A percentile compares a stretch with the other conserved stretches of the same genome.
Evolutionary conservation across 2,329 filamentous ascomycete species (phyloP).

Genomic region (Aspergillus fischeri): DNA sequence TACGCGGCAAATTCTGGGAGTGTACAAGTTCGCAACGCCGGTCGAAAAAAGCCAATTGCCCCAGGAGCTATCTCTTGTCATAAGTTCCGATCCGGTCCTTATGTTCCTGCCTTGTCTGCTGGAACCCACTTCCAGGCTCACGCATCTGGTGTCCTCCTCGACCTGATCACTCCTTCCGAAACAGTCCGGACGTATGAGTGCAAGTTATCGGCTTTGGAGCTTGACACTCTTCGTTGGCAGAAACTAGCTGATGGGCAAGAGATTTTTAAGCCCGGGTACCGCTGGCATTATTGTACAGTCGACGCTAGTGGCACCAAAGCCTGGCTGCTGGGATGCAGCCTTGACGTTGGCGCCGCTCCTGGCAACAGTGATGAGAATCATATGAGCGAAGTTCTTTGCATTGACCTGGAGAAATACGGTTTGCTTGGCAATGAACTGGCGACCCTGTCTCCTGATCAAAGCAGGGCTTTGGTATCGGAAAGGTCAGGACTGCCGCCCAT

Average conservation of each 20-base stretch:
- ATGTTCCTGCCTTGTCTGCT: conserved; percentile 81
- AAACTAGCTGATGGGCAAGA: conserved; percentile 91
- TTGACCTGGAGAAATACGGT: conserved; percentile 88
- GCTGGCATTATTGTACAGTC: conserved; percentile 98
- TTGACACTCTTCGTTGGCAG: conserved; percentile 86
- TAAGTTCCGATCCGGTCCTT: conserved; percentile 81
- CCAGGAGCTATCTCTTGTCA: conserved; percentile 86
- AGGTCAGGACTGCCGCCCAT: conserved; percentile 49
- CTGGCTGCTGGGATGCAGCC: conserved; percentile 90
- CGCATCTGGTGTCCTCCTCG: conserved; percentile 84
- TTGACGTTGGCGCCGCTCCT: conserved; percentile 64
- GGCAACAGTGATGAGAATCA: conserved; percentile 79
- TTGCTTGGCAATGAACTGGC: conserved; percentile 75
- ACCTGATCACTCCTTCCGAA: conserved; percentile 88
- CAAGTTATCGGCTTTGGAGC: conserved; percentile 81
- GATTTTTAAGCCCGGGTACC: conserved; percentile 84
- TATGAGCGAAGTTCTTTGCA: conserved; percentile 87
- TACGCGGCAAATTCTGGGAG: conserved; percentile 72
- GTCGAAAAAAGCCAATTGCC: conserved; percentile 54
- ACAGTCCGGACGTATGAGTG: conserved; percentile 84
- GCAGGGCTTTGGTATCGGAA: conserved; percentile 50
- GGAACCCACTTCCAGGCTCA: conserved; percentile 96
- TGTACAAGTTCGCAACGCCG: conserved; percentile 53
- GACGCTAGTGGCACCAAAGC: conserved; percentile 94
- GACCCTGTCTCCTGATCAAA: conserved; percentile 49